phyloP scores from a whole-genome alignment of 2,329 filamentous ascomycete genomes.

The Fusarium sp. region DNA sequence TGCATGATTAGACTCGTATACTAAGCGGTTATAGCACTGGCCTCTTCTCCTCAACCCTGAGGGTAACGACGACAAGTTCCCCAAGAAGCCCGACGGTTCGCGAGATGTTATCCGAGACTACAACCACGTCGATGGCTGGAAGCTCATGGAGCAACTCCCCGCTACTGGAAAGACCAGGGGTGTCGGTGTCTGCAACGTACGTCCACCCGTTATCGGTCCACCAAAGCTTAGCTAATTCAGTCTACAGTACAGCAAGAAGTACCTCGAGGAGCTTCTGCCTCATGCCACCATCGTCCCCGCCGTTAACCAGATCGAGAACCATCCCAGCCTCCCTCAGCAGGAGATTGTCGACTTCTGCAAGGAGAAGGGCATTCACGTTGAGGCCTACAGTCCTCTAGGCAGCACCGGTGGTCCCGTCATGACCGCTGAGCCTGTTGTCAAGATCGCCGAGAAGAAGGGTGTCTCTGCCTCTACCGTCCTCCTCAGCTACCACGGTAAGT shows the following conservation, averaged over 20 bases:
- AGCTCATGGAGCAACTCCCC: constrained; percentile 76
- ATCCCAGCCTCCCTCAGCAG: constrained; percentile 76
- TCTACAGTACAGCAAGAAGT: constrained; percentile 64
- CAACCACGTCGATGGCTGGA: constrained; percentile 82
- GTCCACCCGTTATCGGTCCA: not conserved
- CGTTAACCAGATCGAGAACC: constrained; percentile 80
- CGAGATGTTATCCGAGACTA: constrained; percentile 77
- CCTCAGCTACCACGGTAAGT: constrained; percentile 77
- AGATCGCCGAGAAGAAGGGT: constrained; percentile 72
- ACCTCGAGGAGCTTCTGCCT: constrained; percentile 65
- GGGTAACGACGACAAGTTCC: constrained; percentile 80
- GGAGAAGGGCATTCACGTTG: constrained; percentile 75
- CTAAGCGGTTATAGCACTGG: constrained; percentile 71
- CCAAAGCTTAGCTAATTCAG: not conserved
- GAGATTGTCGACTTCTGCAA: constrained; percentile 77
- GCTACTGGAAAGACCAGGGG: constrained; percentile 66
- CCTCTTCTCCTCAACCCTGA: constrained; percentile 83
- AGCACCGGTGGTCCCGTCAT: constrained; percentile 73
- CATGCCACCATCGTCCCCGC: constrained; percentile 67
- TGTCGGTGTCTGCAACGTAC: constrained; percentile 67
- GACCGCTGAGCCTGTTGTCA: constrained; percentile 69
- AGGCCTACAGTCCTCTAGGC: constrained; percentile 77
- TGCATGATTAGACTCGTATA: not conserved
- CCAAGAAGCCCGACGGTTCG: constrained; percentile 77
- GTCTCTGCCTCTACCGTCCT: constrained; percentile 71